Percentiles rank a stretch among this genome's conserved stretches.
phyloP scores from a whole-genome alignment of 805 yeast genomes.

The Lipomyces kockii region DNA sequence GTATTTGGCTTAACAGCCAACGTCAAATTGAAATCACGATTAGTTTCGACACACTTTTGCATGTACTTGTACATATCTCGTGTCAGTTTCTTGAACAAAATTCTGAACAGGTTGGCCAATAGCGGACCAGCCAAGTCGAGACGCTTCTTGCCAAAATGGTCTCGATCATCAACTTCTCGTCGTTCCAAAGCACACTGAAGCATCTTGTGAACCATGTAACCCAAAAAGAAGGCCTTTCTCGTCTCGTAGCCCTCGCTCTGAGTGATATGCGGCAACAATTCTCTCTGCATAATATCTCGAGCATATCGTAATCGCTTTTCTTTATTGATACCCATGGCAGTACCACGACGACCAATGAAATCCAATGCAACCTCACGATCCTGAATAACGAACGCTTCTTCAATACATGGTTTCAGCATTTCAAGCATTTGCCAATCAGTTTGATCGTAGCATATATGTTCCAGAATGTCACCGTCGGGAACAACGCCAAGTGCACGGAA shows the following conservation, averaged over 20 bases:
- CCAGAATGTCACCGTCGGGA: conserved; percentile 98
- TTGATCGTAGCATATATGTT: conserved; percentile 96
- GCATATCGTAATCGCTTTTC: conserved; percentile 99
- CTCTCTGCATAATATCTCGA: conserved; percentile 93
- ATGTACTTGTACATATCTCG: conserved; percentile 95
- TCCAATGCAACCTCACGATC: conserved; percentile 98
- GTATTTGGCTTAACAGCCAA: conserved; percentile 97
- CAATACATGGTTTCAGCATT: conserved; percentile 98
- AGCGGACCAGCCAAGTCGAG: conserved; percentile 98
- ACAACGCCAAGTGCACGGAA: conserved; percentile 98
- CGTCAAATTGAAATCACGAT: conserved; percentile 93
- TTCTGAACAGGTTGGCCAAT: conserved; percentile 91
- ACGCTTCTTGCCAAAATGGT: conserved; percentile 98
- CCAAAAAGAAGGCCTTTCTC: conserved; percentile 94
- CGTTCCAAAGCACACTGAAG: conserved; percentile 94
- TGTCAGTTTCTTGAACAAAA: conserved; percentile 91
- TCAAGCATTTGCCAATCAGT: conserved; percentile 99
- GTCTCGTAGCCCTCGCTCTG: conserved; percentile 97
- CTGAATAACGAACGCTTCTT: conserved; percentile 97
- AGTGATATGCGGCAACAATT: conserved; percentile 94
- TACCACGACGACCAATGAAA: conserved; percentile 97
- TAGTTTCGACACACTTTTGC: conserved; percentile 99
- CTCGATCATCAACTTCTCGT: conserved; percentile 98
- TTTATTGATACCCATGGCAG: conserved; percentile 92
- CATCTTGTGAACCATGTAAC: conserved; percentile 96